Evolutionary conservation across 2,329 filamentous ascomycete genomes (phyloP).

Genomic region (Phyllosticta citriasiana): DNA sequence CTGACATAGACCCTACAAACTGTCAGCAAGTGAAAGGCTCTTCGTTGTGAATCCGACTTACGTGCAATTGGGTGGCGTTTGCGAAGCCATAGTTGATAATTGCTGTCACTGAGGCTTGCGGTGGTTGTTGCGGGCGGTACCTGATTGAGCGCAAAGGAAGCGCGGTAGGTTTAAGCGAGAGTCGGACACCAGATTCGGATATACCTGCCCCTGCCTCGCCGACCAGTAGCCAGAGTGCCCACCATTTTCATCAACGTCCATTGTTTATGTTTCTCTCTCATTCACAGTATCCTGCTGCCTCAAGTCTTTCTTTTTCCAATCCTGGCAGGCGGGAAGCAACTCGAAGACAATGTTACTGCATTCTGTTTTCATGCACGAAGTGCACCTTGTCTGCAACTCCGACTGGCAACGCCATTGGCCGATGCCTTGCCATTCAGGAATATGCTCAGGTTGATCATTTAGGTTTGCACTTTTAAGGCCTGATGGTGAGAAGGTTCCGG

Average conservation of each 20-base stretch:
- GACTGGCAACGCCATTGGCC: background rate
- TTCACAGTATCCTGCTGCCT: too few relatives aligned
- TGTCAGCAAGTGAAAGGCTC: background rate
- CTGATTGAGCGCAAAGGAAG: background rate
- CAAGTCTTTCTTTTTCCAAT: too few relatives aligned
- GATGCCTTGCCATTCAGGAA: background rate
- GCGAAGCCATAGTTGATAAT: background rate
- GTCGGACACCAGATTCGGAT: too few relatives aligned
- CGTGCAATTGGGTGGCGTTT: constrained; percentile 4
- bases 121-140: background rate
- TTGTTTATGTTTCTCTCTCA: too few relatives aligned
- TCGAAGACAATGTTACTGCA: too few relatives aligned
- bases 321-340: too few relatives aligned
- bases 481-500: background rate
- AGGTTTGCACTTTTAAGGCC: background rate
- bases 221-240: too few relatives aligned
- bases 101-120: background rate
- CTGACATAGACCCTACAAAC: constrained; percentile 1
- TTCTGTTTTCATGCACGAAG: too few relatives aligned
- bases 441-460: background rate
- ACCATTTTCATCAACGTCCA: too few relatives aligned
- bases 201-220: too few relatives aligned
- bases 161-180: background rate
- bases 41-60: background rate
- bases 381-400: too few relatives aligned